Percentiles rank a stretch among this genome's conserved stretches.
Evolutionary conservation across 2,329 filamentous ascomycete genomes (phyloP).

Genomic region (Periconia macrospinosa): DNA sequence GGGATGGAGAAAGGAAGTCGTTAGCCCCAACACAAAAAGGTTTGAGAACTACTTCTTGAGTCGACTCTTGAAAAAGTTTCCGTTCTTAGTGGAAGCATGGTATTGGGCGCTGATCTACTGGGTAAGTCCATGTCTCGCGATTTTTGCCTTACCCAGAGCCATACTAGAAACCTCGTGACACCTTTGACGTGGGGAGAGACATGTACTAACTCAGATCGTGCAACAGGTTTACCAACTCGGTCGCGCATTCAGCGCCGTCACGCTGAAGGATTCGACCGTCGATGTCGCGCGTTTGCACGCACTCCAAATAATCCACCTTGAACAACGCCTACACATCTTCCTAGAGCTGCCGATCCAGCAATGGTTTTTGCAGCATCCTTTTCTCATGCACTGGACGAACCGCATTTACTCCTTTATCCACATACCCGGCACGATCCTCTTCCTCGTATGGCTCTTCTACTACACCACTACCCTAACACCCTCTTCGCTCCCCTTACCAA

Average conservation of each 20-base stretch:
- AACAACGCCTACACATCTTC: conserved; percentile 66
- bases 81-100: conserved; percentile 75
- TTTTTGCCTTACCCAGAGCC: not conserved
- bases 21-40: conserved; percentile 63
- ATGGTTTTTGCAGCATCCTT: conserved; percentile 57
- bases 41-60: conserved; percentile 65
- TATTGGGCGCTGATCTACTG: conserved; percentile 79
- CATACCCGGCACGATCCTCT: conserved; percentile 74
- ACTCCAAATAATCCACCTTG: conserved; percentile 67
- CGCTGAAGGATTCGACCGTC: conserved; percentile 68
- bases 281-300: conserved; percentile 70
- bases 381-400: conserved; percentile 69
- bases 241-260: conserved; percentile 71
- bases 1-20: conserved; percentile 51
- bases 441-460: conserved; percentile 68
- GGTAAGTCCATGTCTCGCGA: conserved; percentile 53
- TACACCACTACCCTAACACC: conserved; percentile 66
- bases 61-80: conserved; percentile 66
- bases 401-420: conserved; percentile 76
- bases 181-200: not conserved
- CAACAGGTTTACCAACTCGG: conserved; percentile 72
- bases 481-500: conserved; percentile 41
- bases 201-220: conserved; percentile 5
- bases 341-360: conserved; percentile 65
- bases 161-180: not conserved